These are phyloP conservation scores for Gelatoporia subvermispora DNA, from an alignment of 768 basidiomycete genomes.

Conservation along the genomic window DNA sequence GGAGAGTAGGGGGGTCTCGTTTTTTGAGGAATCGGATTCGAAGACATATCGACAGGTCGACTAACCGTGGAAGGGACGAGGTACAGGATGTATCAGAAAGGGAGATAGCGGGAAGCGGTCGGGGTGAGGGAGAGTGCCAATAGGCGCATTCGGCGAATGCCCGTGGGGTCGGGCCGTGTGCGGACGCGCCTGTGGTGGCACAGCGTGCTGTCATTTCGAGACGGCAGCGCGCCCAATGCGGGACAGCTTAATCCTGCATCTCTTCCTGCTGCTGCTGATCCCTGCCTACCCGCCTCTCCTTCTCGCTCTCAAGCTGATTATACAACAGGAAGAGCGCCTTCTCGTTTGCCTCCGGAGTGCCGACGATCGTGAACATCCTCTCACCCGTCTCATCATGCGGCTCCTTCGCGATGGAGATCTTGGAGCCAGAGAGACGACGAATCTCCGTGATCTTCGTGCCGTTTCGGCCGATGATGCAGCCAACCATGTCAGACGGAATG, in stretches of 20 bases:
- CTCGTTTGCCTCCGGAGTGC: conserved; percentile 94
- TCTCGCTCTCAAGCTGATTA: conserved; percentile 95
- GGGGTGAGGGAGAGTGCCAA: not conserved
- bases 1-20: too few relatives aligned
- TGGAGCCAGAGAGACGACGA: conserved; percentile 93
- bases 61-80: not conserved
- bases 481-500: conserved; percentile 99
- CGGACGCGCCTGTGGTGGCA: not conserved
- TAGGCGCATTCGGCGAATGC: not conserved
- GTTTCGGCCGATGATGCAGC: conserved; percentile 91
- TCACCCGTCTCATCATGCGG: conserved; percentile 99
- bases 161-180: not conserved
- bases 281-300: conserved; percentile 85
- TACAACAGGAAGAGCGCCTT: conserved; percentile 97
- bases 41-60: not conserved
- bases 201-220: not conserved
- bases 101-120: not conserved
- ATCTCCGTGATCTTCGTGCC: conserved; percentile 99
- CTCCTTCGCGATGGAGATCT: conserved; percentile 97
- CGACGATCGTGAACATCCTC: conserved; percentile 98
- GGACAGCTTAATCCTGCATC: conserved; percentile 22
- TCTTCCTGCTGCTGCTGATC: conserved; percentile 78
- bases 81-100: not conserved
- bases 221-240: not conserved
- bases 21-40: not conserved